Evolutionary conservation across 1,139 yeast genomes (phyloP), one percentile per base, ranked within the genome.

Genomic region (Yamadazyma pseudoaaseri): DNA sequence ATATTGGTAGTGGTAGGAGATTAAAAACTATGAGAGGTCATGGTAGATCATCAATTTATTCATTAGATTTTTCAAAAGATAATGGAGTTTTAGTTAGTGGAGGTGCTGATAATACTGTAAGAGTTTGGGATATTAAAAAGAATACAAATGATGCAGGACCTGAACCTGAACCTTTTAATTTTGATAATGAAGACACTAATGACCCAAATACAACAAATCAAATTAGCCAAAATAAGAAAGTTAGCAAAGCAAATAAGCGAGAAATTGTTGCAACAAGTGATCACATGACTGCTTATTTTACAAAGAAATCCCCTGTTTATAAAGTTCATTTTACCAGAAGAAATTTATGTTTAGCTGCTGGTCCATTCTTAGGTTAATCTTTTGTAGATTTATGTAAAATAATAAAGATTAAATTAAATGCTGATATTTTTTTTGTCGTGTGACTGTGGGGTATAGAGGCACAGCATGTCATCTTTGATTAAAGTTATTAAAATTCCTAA

Each of bases 51-150:
- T 80, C 95, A 4, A 82, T 94, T 31, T 85, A 90, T 58, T 86
- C 97, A 8, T 67, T 94, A 42, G 76, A 86, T 4, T 92, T 87
- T 58, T 84, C 94, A 24, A 76, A 77, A 47, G 97, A 90, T 52
- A 97, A 97, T 14, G 79, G 85, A 15, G 87, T 89, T 0, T 70
- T 94, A 36, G 92, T 92, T 3, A 85, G 96, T 58, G 89, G 95
- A 20, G 97, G 95, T 33, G 92, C 95, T 1, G 98, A 94, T 60
- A 80, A 83, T 51, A 81, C 95, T 3, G 95, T 92, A 3, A 73
- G 98, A 48, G 95, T 90, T 2, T 94, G 98, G 98, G 97, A 94
- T 58, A 80, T 87, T 35, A 86, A 86, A 58, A 79, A 81, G 48
- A 87, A 87, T 38, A 86, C 96, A 0, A 72, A 73, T 38, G 96